Evolutionary conservation across 2,329 filamentous ascomycete genomes (phyloP), one percentile per base, ranked within the genome.

Genomic region (Eutypa lata): DNA sequence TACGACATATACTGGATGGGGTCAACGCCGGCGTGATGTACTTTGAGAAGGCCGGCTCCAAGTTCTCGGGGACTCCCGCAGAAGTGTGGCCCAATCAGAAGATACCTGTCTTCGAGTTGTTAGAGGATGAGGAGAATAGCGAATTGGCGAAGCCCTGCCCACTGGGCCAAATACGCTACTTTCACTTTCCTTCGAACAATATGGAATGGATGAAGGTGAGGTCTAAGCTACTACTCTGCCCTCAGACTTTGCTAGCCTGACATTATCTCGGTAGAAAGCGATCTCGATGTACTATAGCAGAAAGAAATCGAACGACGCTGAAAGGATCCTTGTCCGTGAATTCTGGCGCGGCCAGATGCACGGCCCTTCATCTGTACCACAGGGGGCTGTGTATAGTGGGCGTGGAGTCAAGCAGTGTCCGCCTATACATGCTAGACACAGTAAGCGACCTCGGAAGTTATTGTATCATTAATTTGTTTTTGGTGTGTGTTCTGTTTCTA

Each of bases 301-400:
- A 14, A 42, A 33, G 31, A 8, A 13, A 5, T 1, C 33, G 2
- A 33, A 45, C 7, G 31, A 52, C 11, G 50, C 50, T 8, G 26
- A 52, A 38, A 55, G 45, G 24, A 14, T 55, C 2, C 19, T 55
- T 2, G 35, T 46, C 2, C 47, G 53, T 10, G 53, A 53, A 21
- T 50, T 50, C 18, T 55, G 53, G 53, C 37, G 35, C 2, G 51
- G 53, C 10, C 51, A 55, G 33, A 55, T 55, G 53, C 50, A 55
- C 10, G 53, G 53, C n/a, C n/a, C n/a, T n/a, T n/a, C n/a, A n/a
- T n/a, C n/a, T n/a, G n/a, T n/a, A 35, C 26, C 2, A 21, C n/a
- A 33, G 7, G 46, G 10, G 18, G 24, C 11, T 33, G n/a, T 3
- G 22, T 11, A 24, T 11, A 42, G 46, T 37, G 26, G 21, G 19